A percentile compares a stretch with the other conserved stretches of the same genome.
Conservation (phyloP, 2,329 filamentous ascomycete species). For the Penicillium griseofulvum region DNA sequence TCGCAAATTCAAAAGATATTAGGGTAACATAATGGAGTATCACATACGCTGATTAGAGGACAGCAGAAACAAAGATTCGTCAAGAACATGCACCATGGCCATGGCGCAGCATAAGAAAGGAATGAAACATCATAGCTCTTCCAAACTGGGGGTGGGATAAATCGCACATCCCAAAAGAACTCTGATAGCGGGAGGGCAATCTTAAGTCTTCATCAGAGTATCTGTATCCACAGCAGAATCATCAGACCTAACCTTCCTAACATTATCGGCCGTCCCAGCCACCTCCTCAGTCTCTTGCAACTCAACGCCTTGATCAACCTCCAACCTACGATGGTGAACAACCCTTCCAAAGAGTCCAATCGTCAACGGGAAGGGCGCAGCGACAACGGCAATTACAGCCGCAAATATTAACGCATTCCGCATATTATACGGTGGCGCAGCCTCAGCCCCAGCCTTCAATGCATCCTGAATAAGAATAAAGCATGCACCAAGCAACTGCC, state of each 20-base stretch:
- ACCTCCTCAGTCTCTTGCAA: conserved; percentile 16
- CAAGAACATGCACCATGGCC: not conserved
- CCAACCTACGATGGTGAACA: conserved; percentile 40
- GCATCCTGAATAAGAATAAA: conserved; percentile 83
- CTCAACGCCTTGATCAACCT: conserved; percentile 37
- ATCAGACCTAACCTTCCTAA: not conserved
- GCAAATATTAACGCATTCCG: conserved; percentile 72
- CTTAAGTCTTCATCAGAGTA: not conserved
- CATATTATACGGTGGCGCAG: conserved; percentile 68
- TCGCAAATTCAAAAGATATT: not conserved
- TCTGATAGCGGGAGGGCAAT: not conserved
- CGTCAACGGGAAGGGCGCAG: conserved; percentile 65
- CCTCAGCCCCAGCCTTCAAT: conserved; percentile 54
- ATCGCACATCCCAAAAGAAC: not conserved
- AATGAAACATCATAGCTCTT: not conserved
- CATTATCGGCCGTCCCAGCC: not conserved
- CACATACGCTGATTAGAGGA: not conserved
- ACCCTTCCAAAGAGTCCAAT: conserved; percentile 67
- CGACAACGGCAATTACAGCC: conserved; percentile 65
- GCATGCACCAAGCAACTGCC: conserved; percentile 78
- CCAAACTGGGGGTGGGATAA: not conserved
- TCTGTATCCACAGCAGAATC: not conserved
- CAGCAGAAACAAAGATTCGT: not conserved
- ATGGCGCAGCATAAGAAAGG: not conserved
- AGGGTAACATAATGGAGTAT: not conserved